These are phyloP conservation scores for Marasmius sp. DNA, from an alignment of 1,284 basidiomycete species.

Conservation along the genomic window DNA sequence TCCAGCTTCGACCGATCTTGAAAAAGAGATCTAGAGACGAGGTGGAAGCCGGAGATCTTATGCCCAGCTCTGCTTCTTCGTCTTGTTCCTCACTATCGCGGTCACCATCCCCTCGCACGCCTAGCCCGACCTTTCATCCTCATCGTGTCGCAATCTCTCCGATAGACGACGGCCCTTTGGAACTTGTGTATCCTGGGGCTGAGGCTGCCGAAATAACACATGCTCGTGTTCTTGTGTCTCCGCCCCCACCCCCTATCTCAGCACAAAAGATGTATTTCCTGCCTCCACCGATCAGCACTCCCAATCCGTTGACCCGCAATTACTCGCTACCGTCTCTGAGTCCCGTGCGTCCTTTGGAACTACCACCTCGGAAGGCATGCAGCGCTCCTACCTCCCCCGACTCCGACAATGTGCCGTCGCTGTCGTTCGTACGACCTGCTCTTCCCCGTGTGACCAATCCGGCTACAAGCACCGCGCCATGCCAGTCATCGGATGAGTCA, in stretches of 20 bases:
- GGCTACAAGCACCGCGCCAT: neutral
- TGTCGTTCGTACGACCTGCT: neutral
- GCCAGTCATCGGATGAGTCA: neutral
- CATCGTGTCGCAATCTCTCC: neutral
- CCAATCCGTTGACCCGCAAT: neutral
- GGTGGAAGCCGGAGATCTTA: neutral
- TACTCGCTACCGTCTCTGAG: neutral
- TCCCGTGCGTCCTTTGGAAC: neutral
- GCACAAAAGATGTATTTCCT: neutral
- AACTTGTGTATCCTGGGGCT: conserved; percentile 1
- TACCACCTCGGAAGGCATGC: neutral
- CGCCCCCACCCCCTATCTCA: conserved; percentile 9
- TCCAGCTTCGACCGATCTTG: neutral
- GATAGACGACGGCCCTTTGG: neutral
- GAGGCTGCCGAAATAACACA: neutral
- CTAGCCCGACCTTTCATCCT: neutral
- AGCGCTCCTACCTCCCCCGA: neutral
- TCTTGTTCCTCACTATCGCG: neutral
- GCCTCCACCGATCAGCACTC: neutral
- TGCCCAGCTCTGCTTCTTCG: neutral
- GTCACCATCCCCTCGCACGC: neutral
- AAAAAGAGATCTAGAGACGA: conserved; percentile 1
- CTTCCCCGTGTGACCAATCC: neutral
- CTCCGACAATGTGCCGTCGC: neutral
- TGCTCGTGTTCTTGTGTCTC: neutral